A percentile compares a stretch with the other conserved stretches of the same genome.
Evolutionary conservation across 768 basidiomycete species (phyloP).

Genomic region (Russula emetica): DNA sequence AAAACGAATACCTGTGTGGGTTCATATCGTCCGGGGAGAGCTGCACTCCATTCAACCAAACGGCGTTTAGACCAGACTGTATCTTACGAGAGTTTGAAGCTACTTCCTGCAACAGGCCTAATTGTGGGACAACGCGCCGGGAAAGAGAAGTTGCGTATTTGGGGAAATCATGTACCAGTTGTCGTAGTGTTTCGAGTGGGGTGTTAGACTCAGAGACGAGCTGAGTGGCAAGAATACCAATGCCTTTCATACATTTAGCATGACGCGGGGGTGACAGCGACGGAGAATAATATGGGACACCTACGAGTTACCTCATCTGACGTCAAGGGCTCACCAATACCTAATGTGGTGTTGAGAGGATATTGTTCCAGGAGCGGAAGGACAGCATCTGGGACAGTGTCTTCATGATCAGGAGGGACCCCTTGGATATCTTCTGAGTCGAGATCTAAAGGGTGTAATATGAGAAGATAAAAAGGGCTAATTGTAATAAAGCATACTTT

Average conservation of each 20-base stretch:
- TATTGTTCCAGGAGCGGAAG: conserved; percentile 18
- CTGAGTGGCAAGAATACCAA: conserved; percentile 72
- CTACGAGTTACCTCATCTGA: conserved; percentile 46
- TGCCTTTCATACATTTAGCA: conserved; percentile 41
- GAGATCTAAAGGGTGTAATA: background rate
- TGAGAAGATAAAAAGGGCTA: background rate
- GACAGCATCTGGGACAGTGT: conserved; percentile 22
- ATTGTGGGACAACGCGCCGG: conserved; percentile 56
- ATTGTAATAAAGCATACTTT: conserved; percentile 22
- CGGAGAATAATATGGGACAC: conserved; percentile 4
- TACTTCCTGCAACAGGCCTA: conserved; percentile 52
- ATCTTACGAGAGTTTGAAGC: conserved; percentile 51
- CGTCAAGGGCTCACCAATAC: conserved; percentile 43
- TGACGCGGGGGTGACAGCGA: conserved; percentile 37
- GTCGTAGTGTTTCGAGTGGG: conserved; percentile 53
- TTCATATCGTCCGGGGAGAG: conserved; percentile 62
- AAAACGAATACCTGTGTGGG: conserved; percentile 51
- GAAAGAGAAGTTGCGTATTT: conserved; percentile 73
- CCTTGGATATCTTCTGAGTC: conserved; percentile 10
- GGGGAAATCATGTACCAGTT: conserved; percentile 85
- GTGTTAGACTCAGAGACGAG: conserved; percentile 59
- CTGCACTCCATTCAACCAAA: conserved; percentile 79
- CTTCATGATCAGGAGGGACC: conserved; percentile 19
- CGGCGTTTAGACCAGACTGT: conserved; percentile 49
- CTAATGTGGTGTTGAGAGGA: conserved; percentile 39